Evolutionary conservation across 345 rosid genomes (phyloP).

Genomic region (Durio zibethinus): DNA sequence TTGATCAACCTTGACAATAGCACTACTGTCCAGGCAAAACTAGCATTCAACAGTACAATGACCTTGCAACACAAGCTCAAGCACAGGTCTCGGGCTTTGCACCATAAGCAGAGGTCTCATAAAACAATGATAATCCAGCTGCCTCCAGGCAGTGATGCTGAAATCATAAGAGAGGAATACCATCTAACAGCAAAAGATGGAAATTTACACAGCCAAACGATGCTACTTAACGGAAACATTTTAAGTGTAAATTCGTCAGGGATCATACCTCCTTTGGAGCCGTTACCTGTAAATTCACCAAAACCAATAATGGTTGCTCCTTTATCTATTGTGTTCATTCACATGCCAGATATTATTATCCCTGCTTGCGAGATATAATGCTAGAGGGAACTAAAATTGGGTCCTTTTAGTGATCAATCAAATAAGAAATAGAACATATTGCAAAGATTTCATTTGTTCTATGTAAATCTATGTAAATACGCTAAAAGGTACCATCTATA

Average conservation of each 20-base stretch:
- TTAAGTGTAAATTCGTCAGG: slow-evolving; percentile 56
- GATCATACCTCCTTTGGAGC: slow-evolving; percentile 62
- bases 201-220: slow-evolving; percentile 68
- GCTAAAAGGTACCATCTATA: too few relatives aligned
- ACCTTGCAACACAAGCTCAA: slow-evolving; percentile 21
- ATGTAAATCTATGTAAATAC: too few relatives aligned
- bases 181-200: slow-evolving; percentile 77
- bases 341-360: slow-evolving; percentile 45
- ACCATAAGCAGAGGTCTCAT: slow-evolving; percentile 26
- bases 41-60: slow-evolving; percentile 35
- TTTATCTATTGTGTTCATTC: slow-evolving; percentile 64
- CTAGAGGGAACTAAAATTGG: slow-evolving; percentile 25
- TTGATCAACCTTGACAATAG: slow-evolving; percentile 70
- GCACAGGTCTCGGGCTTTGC: slow-evolving; percentile 16
- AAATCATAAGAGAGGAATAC: slow-evolving; percentile 67
- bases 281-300: slow-evolving; percentile 45
- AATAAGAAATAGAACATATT: slow-evolving; percentile 15
- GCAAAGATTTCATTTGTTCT: not conserved
- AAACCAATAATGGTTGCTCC: slow-evolving; percentile 56
- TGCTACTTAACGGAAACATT: slow-evolving; percentile 77
- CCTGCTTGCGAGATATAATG: slow-evolving; percentile 51
- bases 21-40: slow-evolving; percentile 44
- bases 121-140: slow-evolving; percentile 14
- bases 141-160: slow-evolving; percentile 20
- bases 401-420: slow-evolving; percentile 18